Conservation (phyloP, 768 basidiomycete species). For the Leccinum sublutescens region DNA sequence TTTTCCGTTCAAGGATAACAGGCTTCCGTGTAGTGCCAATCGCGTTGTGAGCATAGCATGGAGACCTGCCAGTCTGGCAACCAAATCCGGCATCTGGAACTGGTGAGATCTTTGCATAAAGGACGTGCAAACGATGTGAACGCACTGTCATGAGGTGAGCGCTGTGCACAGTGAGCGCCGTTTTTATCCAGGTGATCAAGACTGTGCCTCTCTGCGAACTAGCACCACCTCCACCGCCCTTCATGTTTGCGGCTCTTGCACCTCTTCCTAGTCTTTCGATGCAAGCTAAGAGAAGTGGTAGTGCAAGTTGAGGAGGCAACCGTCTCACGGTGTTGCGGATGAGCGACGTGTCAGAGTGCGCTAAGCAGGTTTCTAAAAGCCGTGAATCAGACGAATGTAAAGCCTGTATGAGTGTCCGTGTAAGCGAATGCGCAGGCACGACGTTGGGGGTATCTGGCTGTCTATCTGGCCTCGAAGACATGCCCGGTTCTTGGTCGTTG, state of each 20-base stretch:
- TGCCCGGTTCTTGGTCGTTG: conserved; percentile 46
- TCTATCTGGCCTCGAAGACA: conserved; percentile 16
- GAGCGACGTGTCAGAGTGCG: conserved; percentile 76
- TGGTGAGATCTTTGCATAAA: conserved; percentile 10
- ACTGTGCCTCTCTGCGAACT: conserved; percentile 73
- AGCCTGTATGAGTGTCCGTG: conserved; percentile 93
- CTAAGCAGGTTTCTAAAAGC: conserved; percentile 82
- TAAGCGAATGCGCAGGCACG: conserved; percentile 81
- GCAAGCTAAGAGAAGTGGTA: conserved; percentile 84
- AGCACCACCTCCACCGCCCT: conserved; percentile 75
- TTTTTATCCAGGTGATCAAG: conserved; percentile 75
- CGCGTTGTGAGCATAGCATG: conserved; percentile 80
- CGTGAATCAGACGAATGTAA: conserved; percentile 91
- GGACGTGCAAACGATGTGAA: conserved; percentile 15
- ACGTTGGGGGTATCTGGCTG: conserved; percentile 35
- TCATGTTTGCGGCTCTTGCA: conserved; percentile 65
- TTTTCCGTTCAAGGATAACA: conserved; percentile 83
- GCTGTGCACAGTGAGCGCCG: conserved; percentile 81
- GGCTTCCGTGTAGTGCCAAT: conserved; percentile 76
- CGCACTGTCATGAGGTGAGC: conserved; percentile 92
- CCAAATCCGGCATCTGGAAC: conserved; percentile 84
- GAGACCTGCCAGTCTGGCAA: conserved; percentile 80
- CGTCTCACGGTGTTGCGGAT: conserved; percentile 85
- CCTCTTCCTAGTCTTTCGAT: conserved; percentile 85
- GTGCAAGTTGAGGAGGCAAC: conserved; percentile 81